Evolutionary conservation across 306 rosid species (phyloP).

Genomic region (Gillenia trifoliata): DNA sequence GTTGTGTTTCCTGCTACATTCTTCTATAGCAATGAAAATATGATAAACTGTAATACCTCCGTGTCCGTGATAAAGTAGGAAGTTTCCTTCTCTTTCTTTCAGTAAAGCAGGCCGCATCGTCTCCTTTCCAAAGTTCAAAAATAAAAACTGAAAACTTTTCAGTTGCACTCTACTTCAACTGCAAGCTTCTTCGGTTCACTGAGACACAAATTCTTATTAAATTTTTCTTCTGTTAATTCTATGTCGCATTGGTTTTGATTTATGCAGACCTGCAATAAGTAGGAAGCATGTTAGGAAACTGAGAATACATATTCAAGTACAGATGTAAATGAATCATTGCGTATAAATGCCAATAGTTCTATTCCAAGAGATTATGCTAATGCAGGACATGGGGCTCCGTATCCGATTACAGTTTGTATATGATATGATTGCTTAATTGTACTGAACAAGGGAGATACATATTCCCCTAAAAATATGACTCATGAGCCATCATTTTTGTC

Average conservation of each 20-base stretch:
- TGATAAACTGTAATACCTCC: neutral
- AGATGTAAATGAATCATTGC: neutral
- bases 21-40: neutral
- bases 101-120: neutral
- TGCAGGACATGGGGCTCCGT: too few species aligned
- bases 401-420: too few species aligned
- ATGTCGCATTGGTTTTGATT: conserved; percentile 56
- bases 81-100: neutral
- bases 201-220: conserved; percentile 42
- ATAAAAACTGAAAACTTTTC: conserved; percentile 14
- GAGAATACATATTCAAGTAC: neutral
- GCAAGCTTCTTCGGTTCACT: conserved; percentile 63
- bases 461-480: too few species aligned
- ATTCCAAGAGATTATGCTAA: neutral
- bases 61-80: neutral
- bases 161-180: conserved; percentile 68
- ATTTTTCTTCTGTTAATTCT: conserved; percentile 49
- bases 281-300: conserved; percentile 1
- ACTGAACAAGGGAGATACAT: too few species aligned
- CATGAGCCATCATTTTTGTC: too few species aligned
- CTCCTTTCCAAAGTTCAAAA: neutral
- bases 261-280: conserved; percentile 56
- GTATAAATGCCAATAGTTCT: neutral
- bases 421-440: too few species aligned
- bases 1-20: neutral